phyloP scores from a whole-genome alignment of 495 filamentous ascomycete species.

The Penicillium ucsense region DNA sequence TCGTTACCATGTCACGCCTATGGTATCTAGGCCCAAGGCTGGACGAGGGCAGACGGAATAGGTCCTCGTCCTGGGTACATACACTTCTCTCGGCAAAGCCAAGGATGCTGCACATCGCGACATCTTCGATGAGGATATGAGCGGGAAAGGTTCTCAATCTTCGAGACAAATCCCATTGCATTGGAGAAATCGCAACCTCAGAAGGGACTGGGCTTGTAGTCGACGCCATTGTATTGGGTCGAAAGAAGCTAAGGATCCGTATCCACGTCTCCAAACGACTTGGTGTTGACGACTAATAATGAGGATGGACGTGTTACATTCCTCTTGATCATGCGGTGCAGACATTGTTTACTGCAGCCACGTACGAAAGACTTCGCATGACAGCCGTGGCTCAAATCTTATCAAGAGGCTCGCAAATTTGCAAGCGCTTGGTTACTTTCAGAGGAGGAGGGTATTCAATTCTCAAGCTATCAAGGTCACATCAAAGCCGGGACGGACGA shows the following conservation, averaged over 20 bases:
- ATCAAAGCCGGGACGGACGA: constrained; percentile 8
- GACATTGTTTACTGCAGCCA: constrained; percentile 5
- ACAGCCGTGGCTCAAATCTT: constrained; percentile 7
- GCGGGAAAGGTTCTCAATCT: constrained; percentile 11
- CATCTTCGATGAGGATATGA: constrained; percentile 15
- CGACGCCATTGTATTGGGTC: constrained; percentile 6
- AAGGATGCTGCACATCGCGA: constrained; percentile 12
- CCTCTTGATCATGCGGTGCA: constrained; percentile 16
- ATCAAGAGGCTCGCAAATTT: constrained; percentile 8
- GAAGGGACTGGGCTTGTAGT: constrained; percentile 3
- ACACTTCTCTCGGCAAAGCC: constrained; percentile 8
- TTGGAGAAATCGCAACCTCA: neutral
- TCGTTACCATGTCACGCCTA: neutral
- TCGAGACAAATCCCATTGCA: constrained; percentile 1
- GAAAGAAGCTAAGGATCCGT: constrained; percentile 9
- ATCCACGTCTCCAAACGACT: constrained; percentile 8
- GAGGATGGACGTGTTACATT: constrained; percentile 6
- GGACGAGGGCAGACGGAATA: constrained; percentile 1
- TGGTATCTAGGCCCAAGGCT: neutral
- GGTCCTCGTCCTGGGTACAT: constrained; percentile 11
- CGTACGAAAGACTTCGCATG: constrained; percentile 5
- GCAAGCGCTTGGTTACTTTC: constrained; percentile 8
- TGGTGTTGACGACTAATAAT: constrained; percentile 1
- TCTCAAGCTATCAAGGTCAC: constrained; percentile 11
- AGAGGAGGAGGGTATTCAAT: constrained; percentile 1